These are phyloP conservation scores for Colletotrichum phormii DNA, from an alignment of 2,329 filamentous ascomycete species.

Conservation along the genomic window DNA sequence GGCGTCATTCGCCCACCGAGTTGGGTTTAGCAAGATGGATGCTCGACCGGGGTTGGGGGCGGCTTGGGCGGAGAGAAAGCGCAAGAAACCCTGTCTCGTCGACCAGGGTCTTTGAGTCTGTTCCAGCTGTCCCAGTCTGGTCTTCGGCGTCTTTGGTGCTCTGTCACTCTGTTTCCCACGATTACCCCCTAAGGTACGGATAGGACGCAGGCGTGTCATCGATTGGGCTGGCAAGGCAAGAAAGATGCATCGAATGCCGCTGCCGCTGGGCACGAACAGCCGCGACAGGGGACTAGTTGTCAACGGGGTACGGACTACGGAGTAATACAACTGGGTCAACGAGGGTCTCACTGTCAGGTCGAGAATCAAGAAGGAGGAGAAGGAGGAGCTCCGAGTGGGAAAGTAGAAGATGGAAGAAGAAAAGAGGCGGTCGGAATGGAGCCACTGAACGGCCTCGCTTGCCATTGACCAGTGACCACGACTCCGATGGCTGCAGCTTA, in stretches of 20 bases:
- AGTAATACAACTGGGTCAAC: no score
- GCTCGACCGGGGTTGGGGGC: slow-evolving; percentile 25
- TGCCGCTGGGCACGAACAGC: slow-evolving; percentile 32
- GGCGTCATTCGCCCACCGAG: slow-evolving; percentile 31
- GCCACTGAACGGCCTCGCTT: slow-evolving; percentile 9
- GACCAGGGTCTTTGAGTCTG: slow-evolving; percentile 22
- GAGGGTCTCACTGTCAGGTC: neutral
- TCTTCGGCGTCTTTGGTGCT: no score
- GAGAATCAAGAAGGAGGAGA: slow-evolving; percentile 6
- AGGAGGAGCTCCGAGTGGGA: neutral
- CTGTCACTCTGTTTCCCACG: neutral
- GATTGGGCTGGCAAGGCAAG: slow-evolving; percentile 28
- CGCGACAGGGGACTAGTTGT: slow-evolving; percentile 27
- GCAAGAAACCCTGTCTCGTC: slow-evolving; percentile 3
- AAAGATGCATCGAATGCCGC: neutral
- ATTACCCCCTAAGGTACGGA: slow-evolving; percentile 6
- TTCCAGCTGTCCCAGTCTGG: neutral
- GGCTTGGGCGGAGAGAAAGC: slow-evolving; percentile 22
- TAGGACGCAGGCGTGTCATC: slow-evolving; percentile 25
- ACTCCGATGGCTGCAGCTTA: slow-evolving; percentile 28
- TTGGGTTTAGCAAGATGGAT: slow-evolving; percentile 29
- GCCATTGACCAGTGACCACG: slow-evolving; percentile 35
- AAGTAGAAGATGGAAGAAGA: slow-evolving; percentile 14
- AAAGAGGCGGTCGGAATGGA: slow-evolving; percentile 38
- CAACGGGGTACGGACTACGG: neutral